These are phyloP conservation scores for Massariosphaeria phaeospora DNA, from an alignment of 495 filamentous ascomycete species.

Conservation along the genomic window DNA sequence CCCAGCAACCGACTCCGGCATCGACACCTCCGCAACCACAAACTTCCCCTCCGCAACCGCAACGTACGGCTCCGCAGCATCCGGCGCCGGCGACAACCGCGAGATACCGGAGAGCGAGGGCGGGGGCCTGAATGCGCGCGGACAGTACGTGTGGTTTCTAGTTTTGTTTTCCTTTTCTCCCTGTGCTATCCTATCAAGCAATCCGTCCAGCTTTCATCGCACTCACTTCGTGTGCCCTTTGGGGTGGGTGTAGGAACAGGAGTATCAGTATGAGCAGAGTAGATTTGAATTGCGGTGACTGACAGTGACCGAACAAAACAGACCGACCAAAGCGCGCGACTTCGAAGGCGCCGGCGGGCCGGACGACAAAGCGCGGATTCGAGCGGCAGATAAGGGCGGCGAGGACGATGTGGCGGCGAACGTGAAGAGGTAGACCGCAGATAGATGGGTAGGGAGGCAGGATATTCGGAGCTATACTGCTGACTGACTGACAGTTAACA, in stretches of 20 bases:
- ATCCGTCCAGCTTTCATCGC: too few species aligned
- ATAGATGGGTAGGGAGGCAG: background rate
- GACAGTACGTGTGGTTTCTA: too few species aligned
- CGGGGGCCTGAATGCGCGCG: constrained; percentile 46
- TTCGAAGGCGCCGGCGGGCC: constrained; percentile 52
- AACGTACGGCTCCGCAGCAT: constrained; percentile 47
- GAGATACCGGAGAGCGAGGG: constrained; percentile 53
- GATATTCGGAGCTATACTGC: background rate
- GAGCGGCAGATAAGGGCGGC: constrained; percentile 42
- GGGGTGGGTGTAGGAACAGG: too few species aligned
- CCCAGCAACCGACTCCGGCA: constrained; percentile 50
- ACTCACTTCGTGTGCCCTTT: too few species aligned
- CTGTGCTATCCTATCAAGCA: too few species aligned
- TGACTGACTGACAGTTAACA: background rate
- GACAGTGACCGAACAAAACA: too few species aligned
- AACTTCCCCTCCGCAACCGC: constrained; percentile 47
- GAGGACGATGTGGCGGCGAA: constrained; percentile 45
- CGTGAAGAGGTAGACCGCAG: too few species aligned
- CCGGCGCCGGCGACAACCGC: constrained; percentile 49
- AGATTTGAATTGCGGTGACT: too few species aligned
- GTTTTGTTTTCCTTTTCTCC: too few species aligned
- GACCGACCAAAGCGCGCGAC: constrained; percentile 45
- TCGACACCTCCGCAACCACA: constrained; percentile 45
- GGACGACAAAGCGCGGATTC: constrained; percentile 45
- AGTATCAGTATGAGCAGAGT: too few species aligned